Conservation (phyloP, 2,329 filamentous ascomycete species). For the Epichloe bromicola region DNA sequence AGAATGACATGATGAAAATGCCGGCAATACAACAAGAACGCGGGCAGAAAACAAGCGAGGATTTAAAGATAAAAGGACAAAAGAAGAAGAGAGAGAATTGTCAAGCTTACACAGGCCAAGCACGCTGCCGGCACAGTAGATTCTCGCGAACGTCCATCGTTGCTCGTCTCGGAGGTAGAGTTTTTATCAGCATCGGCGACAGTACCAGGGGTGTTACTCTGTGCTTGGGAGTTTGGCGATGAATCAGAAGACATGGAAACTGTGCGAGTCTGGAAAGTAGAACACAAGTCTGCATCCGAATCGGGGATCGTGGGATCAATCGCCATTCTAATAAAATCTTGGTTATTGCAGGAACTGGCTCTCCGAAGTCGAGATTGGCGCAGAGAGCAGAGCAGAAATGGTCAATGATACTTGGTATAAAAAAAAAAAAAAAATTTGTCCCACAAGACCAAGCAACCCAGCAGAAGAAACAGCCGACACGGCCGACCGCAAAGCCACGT, state of each 20-base stretch:
- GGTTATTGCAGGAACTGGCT: not conserved
- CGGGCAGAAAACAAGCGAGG: not conserved
- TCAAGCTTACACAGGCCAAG: constrained; percentile 36
- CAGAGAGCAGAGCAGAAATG: not conserved
- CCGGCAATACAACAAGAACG: not conserved
- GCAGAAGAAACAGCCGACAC: not conserved
- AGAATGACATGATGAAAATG: not conserved
- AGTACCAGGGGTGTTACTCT: constrained; percentile 1
- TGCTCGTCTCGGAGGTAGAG: constrained; percentile 5
- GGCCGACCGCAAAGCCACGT: not conserved
- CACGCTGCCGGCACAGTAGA: constrained; percentile 37
- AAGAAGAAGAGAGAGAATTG: not conserved
- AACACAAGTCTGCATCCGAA: not conserved
- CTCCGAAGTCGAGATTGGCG: not conserved
- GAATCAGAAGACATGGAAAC: constrained; percentile 4
- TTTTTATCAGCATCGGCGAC: constrained; percentile 1
- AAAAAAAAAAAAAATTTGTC: not conserved
- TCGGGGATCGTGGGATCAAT: constrained; percentile 1
- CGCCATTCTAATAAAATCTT: not conserved
- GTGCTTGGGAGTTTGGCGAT: constrained; percentile 4
- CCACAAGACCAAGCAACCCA: not conserved
- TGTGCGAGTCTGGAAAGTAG: not conserved
- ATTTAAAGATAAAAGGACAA: not conserved
- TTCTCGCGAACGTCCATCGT: constrained; percentile 13
- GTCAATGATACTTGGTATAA: not conserved